Percentiles rank a stretch among this genome's conserved stretches.
Conservation (phyloP, 2,329 filamentous ascomycete genomes). For the Seiridium unicorne region DNA sequence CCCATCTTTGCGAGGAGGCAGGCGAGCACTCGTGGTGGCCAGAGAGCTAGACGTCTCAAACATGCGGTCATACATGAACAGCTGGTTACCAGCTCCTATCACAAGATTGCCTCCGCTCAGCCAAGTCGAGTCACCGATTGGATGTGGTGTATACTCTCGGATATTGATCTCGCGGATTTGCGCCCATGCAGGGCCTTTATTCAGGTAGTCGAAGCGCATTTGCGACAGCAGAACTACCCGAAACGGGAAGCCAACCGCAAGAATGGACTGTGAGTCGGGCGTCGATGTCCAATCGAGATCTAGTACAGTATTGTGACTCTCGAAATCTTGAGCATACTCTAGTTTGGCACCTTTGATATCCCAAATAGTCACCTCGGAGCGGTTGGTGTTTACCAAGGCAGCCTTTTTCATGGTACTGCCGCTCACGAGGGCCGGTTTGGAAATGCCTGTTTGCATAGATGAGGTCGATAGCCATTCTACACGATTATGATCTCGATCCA, state of each 20-base stretch:
- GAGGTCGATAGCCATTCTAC: slow-evolving; percentile 84
- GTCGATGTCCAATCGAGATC: slow-evolving; percentile 95
- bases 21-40: slow-evolving; percentile 44
- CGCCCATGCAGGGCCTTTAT: slow-evolving; percentile 86
- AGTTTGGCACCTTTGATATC: slow-evolving; percentile 79
- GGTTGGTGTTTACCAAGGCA: slow-evolving; percentile 72
- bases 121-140: slow-evolving; percentile 93
- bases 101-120: slow-evolving; percentile 80
- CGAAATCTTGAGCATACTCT: slow-evolving; percentile 76
- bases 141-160: slow-evolving; percentile 78
- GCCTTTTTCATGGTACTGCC: slow-evolving; percentile 86
- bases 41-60: slow-evolving; percentile 64
- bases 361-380: slow-evolving; percentile 84
- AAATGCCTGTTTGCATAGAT: slow-evolving; percentile 74
- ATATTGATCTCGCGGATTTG: slow-evolving; percentile 80
- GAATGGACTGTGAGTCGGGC: slow-evolving; percentile 81
- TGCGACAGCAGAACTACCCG: slow-evolving; percentile 80
- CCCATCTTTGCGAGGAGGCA: slow-evolving; percentile 46
- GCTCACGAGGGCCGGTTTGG: slow-evolving; percentile 73
- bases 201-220: slow-evolving; percentile 88
- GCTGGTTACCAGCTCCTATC: slow-evolving; percentile 85
- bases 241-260: slow-evolving; percentile 91
- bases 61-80: slow-evolving; percentile 81
- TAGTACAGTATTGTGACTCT: slow-evolving; percentile 70
- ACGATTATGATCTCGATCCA: slow-evolving; percentile 56